Conservation (phyloP, 768 basidiomycete genomes). For the Termitomyces sp. region DNA sequence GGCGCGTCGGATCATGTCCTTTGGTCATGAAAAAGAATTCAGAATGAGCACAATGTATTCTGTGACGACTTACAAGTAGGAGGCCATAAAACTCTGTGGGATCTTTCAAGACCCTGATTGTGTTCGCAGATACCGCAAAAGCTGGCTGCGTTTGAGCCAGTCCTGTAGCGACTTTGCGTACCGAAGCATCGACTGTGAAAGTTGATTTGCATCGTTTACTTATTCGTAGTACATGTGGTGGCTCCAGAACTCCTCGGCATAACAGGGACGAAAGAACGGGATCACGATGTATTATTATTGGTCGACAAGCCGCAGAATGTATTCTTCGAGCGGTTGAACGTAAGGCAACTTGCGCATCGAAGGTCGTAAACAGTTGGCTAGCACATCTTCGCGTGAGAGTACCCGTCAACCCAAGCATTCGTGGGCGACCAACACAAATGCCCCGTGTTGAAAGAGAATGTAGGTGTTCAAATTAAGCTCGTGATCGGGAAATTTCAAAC, state of each 20-base stretch:
- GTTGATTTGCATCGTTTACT: constrained; percentile 20
- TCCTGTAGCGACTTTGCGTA: constrained; percentile 29
- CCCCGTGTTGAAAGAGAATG: not conserved
- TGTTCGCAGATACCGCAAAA: constrained; percentile 37
- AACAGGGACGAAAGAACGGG: not conserved
- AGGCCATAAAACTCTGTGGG: constrained; percentile 56
- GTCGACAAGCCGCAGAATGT: not conserved
- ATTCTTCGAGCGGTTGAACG: not conserved
- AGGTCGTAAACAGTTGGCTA: constrained; percentile 2
- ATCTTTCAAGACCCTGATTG: constrained; percentile 47
- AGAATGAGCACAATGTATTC: not conserved
- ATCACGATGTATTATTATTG: not conserved
- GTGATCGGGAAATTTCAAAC: not conserved
- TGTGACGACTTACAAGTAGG: constrained; percentile 37
- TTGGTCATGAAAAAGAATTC: not conserved
- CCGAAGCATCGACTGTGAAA: constrained; percentile 23
- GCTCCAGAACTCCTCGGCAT: not conserved
- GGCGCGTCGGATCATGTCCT: constrained; percentile 80
- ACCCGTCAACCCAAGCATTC: constrained; percentile 4
- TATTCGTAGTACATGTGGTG: not conserved
- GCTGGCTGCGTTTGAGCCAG: constrained; percentile 39
- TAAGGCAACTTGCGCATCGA: not conserved
- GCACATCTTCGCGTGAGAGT: constrained; percentile 4
- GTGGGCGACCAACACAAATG: not conserved
- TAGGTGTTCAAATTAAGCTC: not conserved